A percentile compares a stretch with the other conserved stretches of the same genome.
phyloP scores from a whole-genome alignment of 2,329 filamentous ascomycete genomes.

The Magnaporthiopsis poae region DNA sequence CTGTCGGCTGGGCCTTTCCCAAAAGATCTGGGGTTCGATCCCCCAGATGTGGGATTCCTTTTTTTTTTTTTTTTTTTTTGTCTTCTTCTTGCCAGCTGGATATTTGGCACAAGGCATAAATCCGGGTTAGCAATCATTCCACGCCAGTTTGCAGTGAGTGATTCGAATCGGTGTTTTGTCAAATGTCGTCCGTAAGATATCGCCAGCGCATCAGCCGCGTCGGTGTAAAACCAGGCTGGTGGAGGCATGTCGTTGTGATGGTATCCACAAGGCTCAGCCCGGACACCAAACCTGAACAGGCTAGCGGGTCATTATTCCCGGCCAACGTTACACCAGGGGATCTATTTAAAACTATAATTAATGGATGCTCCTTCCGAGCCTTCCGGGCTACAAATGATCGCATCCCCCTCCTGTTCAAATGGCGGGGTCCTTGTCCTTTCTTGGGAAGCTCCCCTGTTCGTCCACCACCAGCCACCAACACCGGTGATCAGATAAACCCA shows the following conservation, averaged over 20 bases:
- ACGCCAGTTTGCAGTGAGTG: too few species aligned
- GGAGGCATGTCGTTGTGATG: background rate
- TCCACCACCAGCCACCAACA: background rate
- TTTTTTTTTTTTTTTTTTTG: background rate
- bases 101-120: too few species aligned
- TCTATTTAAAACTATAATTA: background rate
- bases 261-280: background rate
- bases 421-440: background rate
- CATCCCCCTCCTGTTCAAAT: background rate
- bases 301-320: background rate
- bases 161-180: too few species aligned
- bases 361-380: background rate
- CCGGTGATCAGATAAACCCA: too few species aligned
- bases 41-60: background rate
- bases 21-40: background rate
- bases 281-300: too few species aligned
- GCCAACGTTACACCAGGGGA: background rate
- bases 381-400: background rate
- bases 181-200: too few species aligned
- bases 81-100: background rate
- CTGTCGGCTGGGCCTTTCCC: background rate
- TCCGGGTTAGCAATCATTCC: too few species aligned
- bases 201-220: too few species aligned
- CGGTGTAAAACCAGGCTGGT: too few species aligned
- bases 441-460: background rate